Base-by-base conservation (phyloP, 352 stramenopile genomes). In the Aphanomyces astaci region DNA sequence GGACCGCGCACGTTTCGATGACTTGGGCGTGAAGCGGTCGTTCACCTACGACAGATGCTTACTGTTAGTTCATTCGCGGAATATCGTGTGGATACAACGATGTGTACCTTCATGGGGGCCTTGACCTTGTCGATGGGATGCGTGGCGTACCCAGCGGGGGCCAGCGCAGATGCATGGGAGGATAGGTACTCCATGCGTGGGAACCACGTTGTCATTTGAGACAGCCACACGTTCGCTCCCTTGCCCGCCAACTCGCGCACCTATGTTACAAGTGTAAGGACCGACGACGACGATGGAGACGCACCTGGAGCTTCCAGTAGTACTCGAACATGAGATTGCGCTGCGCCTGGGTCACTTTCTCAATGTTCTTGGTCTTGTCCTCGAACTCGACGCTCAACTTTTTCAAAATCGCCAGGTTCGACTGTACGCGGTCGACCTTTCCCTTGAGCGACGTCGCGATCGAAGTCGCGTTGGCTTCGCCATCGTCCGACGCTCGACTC, bases 321-420 rank as follows among this genome's bases (percentile, higher is more conserved):
- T 92, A 94, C 79, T 94, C 86, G 24, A 94, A 80, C 82, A 92
- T 88, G 62, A 94, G 78, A 70, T 94, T 94, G 56, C 79, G 82
- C 67, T 94, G 86, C n/a, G 86, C 85, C 73, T 92, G 86, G 46
- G 79, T 88, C 33, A 94, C 84, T 40, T 79, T 84, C 65, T 94
- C 86, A 43, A 92, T 92, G 36, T 84, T 82, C 57, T 94, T 94
- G 2, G 86, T 94, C 75, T 94, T 94, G 64, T 81, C 84, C 39
- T 94, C 85, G 56, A 94, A 94, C 63, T 94, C 86, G 0, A 84
- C 82, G 60, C 89, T 85, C 45, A 94, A 81, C 62, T 89, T 87
- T 60, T 83, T 82, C 64, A 94, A 71, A 59, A 94, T 74, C 71
- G 90, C 89, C 46, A 94, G 73, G 70, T 94, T 94, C 19, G 84